Percentiles rank a stretch among this genome's conserved stretches.
phyloP scores from a whole-genome alignment of 352 stramenopile species.

The Globisporangium irregulare region DNA sequence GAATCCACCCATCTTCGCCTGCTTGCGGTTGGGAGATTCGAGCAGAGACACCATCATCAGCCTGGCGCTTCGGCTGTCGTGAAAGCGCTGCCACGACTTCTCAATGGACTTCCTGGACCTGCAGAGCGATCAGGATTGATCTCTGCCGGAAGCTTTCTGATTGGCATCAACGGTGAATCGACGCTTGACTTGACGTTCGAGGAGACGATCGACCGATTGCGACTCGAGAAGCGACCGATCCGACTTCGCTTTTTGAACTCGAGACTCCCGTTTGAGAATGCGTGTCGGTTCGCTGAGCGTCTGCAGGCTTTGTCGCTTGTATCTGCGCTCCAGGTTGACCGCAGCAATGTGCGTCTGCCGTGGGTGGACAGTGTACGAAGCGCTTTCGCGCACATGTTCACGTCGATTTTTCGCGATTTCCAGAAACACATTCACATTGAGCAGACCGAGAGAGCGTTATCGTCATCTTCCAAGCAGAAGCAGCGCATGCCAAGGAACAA shows the following conservation, averaged over 20 bases:
- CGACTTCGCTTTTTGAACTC: conserved; percentile 64
- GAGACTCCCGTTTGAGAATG: conserved; percentile 44
- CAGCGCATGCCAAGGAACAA: not conserved
- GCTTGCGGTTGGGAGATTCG: conserved; percentile 51
- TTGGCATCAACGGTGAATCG: conserved; percentile 68
- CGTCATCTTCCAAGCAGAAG: not conserved
- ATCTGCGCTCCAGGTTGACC: conserved; percentile 39
- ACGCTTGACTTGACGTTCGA: conserved; percentile 61
- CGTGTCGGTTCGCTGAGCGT: conserved; percentile 55
- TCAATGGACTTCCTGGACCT: conserved; percentile 54
- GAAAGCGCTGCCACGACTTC: conserved; percentile 59
- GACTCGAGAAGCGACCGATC: conserved; percentile 42
- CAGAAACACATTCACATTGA: conserved; percentile 47
- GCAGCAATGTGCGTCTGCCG: conserved; percentile 34
- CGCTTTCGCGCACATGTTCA: conserved; percentile 64
- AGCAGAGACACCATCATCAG: conserved; percentile 25
- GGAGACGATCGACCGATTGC: conserved; percentile 59
- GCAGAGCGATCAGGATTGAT: conserved; percentile 58
- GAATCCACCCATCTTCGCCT: conserved; percentile 71
- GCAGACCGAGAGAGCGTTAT: conserved; percentile 13
- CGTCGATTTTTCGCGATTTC: conserved; percentile 60
- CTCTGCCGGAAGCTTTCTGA: conserved; percentile 52
- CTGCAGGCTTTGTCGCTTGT: conserved; percentile 54
- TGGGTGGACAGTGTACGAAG: conserved; percentile 67
- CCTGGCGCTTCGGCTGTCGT: conserved; percentile 58